Percentiles rank a stretch among this genome's conserved stretches.
Evolutionary conservation across 306 rosid genomes (phyloP).

Genomic region (Rosa chinensis): DNA sequence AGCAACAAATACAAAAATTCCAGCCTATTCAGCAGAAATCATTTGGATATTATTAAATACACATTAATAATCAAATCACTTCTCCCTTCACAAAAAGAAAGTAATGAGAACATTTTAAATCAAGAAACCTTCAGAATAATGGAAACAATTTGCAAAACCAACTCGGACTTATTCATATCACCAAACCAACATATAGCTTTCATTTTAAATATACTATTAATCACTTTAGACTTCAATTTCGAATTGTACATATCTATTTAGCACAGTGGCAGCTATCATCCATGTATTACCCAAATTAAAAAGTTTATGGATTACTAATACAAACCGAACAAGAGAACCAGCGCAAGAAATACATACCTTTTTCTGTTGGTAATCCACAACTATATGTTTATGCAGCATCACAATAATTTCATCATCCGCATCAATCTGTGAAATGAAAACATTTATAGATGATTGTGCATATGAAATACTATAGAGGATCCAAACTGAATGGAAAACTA

Average conservation of each 20-base stretch:
- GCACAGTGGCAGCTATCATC: background rate
- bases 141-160: background rate
- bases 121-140: background rate
- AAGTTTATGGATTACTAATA: background rate
- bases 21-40: background rate
- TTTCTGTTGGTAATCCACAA: slow-evolving; percentile 74
- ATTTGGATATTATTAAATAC: background rate
- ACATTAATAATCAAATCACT: background rate
- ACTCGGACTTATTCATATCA: background rate
- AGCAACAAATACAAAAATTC: background rate
- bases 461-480: background rate
- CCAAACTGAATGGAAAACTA: background rate
- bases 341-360: slow-evolving; percentile 49
- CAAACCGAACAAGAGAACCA: slow-evolving; percentile 17
- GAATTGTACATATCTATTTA: background rate
- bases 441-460: slow-evolving; percentile 7
- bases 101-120: background rate
- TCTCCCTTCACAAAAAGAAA: background rate
- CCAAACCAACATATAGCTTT: background rate
- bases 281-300: background rate
- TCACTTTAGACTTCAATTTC: background rate
- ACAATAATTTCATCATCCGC: slow-evolving; percentile 51
- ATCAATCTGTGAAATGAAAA: slow-evolving; percentile 56
- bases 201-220: background rate
- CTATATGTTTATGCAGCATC: slow-evolving; percentile 68